Base-by-base conservation (phyloP, 371 early-diverging fungal genomes). In the Nematocida major region DNA sequence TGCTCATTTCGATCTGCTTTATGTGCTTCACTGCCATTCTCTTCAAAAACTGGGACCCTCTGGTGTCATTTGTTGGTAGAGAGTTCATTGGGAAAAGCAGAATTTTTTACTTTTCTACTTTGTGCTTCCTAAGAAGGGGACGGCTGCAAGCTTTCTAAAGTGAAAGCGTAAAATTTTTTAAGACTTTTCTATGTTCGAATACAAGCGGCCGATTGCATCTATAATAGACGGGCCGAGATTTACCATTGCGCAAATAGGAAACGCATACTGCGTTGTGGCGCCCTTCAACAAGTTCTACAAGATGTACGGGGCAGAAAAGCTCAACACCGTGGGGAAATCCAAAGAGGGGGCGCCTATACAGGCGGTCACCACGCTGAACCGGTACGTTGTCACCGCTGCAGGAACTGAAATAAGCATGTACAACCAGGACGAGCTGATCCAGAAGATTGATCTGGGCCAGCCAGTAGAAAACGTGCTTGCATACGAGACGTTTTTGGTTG, bases 241-340 rank as follows among this genome's bases (percentile, higher is more conserved):
- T 62, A 43, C 45, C 13, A 48, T 73, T 32, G 62, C 63, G 3
- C 49, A 22, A 42, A 50, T 40, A 63, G 59, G 59, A 34, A 73
- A 73, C 39, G 36, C 65, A 3, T 73, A 65, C 65, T 62, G 65
- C 34, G 54, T 73, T 3, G 54, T 73, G n/a, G 66, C 76, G 15
- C n/a, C 63, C 13, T 15, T 48, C 5, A 28, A 24, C 3, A 73
- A 59, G 13, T 62, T 54, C 42, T 73, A 73, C 47, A 49, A 32
- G 7, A 24, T 65, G 9, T 73, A 73, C 34, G 65, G 59, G 5
- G 45, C 59, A 24, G 62, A 62, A 39, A 73, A 34, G 22, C 47
- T 73, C 13, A 61, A 28, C 30, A 50, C 49, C 28, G 20, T 63
- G 4, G 51, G 36, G 24, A 38, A 42, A 24, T 42, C 65, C 49